Evolutionary conservation across 1,139 yeast species (phyloP).

Genomic region (Sugiyamaella novakii): DNA sequence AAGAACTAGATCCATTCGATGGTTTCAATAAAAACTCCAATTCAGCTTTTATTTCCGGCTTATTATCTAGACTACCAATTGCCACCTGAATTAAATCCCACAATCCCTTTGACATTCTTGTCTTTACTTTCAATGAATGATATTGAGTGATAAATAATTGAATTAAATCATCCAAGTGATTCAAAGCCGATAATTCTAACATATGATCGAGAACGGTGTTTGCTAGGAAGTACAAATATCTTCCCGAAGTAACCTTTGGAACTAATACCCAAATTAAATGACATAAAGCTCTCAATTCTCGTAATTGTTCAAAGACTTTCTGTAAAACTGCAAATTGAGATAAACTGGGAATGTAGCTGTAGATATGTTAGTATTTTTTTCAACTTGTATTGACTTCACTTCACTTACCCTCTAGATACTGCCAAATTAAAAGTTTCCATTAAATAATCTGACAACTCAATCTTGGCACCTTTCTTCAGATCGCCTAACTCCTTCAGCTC

Average conservation of each 20-base stretch:
- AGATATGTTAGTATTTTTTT: slow-evolving; percentile 9
- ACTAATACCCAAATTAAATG: slow-evolving; percentile 30
- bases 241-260: slow-evolving; percentile 28
- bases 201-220: slow-evolving; percentile 31
- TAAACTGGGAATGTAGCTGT: slow-evolving; percentile 19
- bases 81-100: slow-evolving; percentile 35
- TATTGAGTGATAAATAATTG: slow-evolving; percentile 30
- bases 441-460: slow-evolving; percentile 28
- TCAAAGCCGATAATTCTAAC: slow-evolving; percentile 33
- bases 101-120: slow-evolving; percentile 33
- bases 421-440: slow-evolving; percentile 25
- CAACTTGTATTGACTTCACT: too few relatives aligned
- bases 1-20: slow-evolving; percentile 8
- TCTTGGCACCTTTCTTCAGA: slow-evolving; percentile 27
- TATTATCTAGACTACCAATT: slow-evolving; percentile 24
- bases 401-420: too few relatives aligned
- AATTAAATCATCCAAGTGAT: slow-evolving; percentile 32
- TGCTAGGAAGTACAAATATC: slow-evolving; percentile 34
- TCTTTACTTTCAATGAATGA: slow-evolving; percentile 29
- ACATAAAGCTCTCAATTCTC: slow-evolving; percentile 32
- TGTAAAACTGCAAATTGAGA: slow-evolving; percentile 34
- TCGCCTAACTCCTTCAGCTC: slow-evolving; percentile 2
- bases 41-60: slow-evolving; percentile 27
- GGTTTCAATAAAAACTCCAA: slow-evolving; percentile 32
- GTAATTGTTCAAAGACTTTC: slow-evolving; percentile 28